Evolutionary conservation across 2,329 filamentous ascomycete species (phyloP), one percentile per base, ranked within the genome.

Genomic region (Fulvia fulva): DNA sequence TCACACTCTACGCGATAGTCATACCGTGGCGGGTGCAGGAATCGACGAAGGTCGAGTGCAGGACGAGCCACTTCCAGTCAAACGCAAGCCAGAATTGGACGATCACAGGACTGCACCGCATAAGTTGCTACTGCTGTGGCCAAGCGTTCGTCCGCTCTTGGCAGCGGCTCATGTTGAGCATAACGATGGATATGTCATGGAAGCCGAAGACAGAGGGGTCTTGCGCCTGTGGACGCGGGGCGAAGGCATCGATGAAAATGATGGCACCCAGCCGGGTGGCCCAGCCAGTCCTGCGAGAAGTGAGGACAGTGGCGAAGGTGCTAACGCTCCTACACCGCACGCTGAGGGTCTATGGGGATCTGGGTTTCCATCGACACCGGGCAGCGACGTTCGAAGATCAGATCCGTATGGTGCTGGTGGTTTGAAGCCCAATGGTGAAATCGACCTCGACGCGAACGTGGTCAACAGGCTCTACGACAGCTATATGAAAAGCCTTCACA

Each of bases 81-180:
- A 62, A 81, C 81, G 1, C 51, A 83, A 89, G 14, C 84, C 88
- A 1, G 89, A 96, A 56, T 89, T 91, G 0, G 83, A 87, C 26
- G 90, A 96, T 65, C 93, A 97, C 69, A 95, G 90, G 0, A 97
- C 92, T 0, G 85, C 91, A n/a, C 91, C 91, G 1, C 90, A 94
- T 52, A 84, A 91, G 62, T 78, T 97, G 19, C 77, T 97, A 75
- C 80, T 70, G 76, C 81, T 61, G 70, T 97, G 69, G 85, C 90
- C 32, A 56, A 74, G 57, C 65, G 78, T 67, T 61, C 49, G 72
- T 67, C 58, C 74, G 64, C 64, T 75, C 60, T 62, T 73, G n/a
- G 49, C 59, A 46, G 57, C 60, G 34, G 64, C 67, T n/a, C 55
- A 65, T 19, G 64, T 70, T 22, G 59, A 65, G 26, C 56, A 63